Evolutionary conservation across 176 grass and related monocot species (phyloP), one percentile per base, ranked within the genome.

Genomic region (Carex cristatella): DNA sequence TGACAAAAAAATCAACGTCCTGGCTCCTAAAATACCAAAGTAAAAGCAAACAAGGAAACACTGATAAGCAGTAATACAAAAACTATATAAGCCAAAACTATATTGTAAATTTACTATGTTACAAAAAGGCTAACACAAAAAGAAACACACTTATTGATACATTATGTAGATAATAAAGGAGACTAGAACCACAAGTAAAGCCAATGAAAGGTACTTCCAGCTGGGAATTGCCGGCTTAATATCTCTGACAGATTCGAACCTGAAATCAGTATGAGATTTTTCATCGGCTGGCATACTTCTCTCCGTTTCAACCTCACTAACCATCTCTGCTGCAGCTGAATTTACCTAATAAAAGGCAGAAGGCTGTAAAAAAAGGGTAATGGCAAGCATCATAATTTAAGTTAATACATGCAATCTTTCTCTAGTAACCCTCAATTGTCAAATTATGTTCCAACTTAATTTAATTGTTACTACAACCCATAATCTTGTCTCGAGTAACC

Each of bases 171-270:
- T 35, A 6, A 86, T 18, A 51, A 56, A 74, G 37, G 91, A 84
- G 7, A 82, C 63, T 35, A 90, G 51, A 73, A 90, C 28, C 12
- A 88, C 83, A 11, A 95, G 19, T 51, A 94, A 12, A 57, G 87
- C 85, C 65, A 83, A 3, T 3, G 71, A 83, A 49, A 90, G 32
- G 69, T 81, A 93, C 70, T 92, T 98, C 87, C 89, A 69, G 81
- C 44, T 87, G 15, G 87, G 79, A 15, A 88, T 84, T 33, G 73
- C 65, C 19, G 93, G 85, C 38, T 85, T 77, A 33, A 98, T 85
- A 57, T 83, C 87, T 54, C 88, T 86, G 58, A 91, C 83, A 2
- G 85, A 51, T 66, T 87, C 90, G 2, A 85, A 53, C 5, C 10
- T 89, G 32, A 80, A 84, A 54, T 94, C 86, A 0, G 23, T 79